Conservation (phyloP, 148 eudicot genomes). For the Silene latifolia region DNA sequence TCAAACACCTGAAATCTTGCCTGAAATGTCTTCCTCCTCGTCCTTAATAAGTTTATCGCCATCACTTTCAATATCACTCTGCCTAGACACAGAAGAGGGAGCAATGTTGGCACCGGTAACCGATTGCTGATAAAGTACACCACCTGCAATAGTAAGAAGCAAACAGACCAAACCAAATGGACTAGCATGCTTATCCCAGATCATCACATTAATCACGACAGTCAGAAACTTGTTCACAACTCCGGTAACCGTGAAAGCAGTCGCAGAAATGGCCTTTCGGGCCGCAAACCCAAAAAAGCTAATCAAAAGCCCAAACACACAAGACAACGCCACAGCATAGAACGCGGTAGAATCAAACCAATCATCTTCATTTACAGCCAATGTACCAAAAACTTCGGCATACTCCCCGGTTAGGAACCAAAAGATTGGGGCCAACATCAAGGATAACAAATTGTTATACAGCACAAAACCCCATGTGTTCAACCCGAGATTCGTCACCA, state of each 20-base stretch:
- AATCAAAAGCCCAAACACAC: conserved; percentile 83
- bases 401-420: conserved; percentile 89
- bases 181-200: conserved; percentile 97
- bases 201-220: conserved; percentile 80
- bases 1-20: conserved; percentile 63
- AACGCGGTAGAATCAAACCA: conserved; percentile 67
- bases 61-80: conserved; percentile 33
- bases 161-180: conserved; percentile 87
- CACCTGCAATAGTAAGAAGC: conserved; percentile 75
- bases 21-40: conserved; percentile 48
- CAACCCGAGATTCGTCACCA: conserved; percentile 92
- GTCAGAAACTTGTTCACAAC: conserved; percentile 96
- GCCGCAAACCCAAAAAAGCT: conserved; percentile 98
- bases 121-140: conserved; percentile 88
- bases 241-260: conserved; percentile 98
- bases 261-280: conserved; percentile 85
- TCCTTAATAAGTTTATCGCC: conserved; percentile 37
- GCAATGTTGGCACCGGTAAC: conserved; percentile 61
- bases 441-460: conserved; percentile 81
- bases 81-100: conserved; percentile 43
- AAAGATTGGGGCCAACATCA: conserved; percentile 93
- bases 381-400: conserved; percentile 58
- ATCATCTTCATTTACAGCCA: conserved; percentile 33
- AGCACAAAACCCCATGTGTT: conserved; percentile 97
- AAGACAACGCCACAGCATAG: conserved; percentile 70